Evolutionary conservation across 2,329 filamentous ascomycete species (phyloP), one percentile per base, ranked within the genome.

Genomic region (Calonectria hongkongensis): DNA sequence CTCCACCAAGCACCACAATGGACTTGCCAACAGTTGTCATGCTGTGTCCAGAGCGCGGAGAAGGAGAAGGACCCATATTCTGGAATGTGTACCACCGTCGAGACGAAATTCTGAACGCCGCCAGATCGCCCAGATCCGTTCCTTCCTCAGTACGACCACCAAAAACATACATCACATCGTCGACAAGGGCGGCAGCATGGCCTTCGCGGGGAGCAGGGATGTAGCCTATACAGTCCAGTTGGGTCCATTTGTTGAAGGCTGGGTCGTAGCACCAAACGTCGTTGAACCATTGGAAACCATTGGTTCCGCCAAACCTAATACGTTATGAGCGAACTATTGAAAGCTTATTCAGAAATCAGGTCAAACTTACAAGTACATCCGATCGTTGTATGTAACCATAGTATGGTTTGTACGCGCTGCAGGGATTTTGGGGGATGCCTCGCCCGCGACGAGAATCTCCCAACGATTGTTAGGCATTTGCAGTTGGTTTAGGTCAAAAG

Each of bases 151-250:
- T 98, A 72, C 97, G 94, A 54, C 97, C 97, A 78, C 97, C 97
- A 83, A 99, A 99, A 73, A 99, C 92, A 86, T 99, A 99, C 97
- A 99, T 99, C 72, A 98, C 97, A 82, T 99, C 97, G 82, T 97
- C 95, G 51, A 99, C 96, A 25, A 99, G 88, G 4, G 96, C 93
- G 16, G 97, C 95, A 15, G 97, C 96, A 83, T 99, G 97, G 4
- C 97, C 97, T 88, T 99, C 97, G 73, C 97, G 92, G 21, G 96
- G 93, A 2, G 95, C 93, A 1, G 97, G 97, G 72, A 99, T 98
- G 83, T 98, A 99, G 43, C 97, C 97, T 80, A 98, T 98, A 83
- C 97, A 99, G 81, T 98, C 96, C 69, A 98, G 89, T 82, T 97
- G 94, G 12, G 92, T 87, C 97, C 97, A 99, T 69, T 89, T 87